Evolutionary conservation across 1,139 yeast genomes (phyloP).

Genomic region (Nakaseomyces kungkrabaensis): DNA sequence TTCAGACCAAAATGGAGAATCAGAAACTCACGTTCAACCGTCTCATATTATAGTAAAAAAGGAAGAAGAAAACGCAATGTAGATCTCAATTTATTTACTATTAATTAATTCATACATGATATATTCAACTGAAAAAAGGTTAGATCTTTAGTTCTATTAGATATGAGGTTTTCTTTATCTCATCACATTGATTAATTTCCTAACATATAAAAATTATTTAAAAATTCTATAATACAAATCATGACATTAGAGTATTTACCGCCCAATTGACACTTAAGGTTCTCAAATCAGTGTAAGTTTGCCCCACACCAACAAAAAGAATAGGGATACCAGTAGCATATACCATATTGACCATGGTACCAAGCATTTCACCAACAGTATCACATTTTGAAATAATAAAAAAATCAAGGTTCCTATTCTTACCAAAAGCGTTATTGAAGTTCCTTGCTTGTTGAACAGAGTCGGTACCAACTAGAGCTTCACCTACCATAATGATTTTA

Average conservation of each 20-base stretch:
- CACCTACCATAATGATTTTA: slow-evolving; percentile 97
- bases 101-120: no score
- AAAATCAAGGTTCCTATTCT: slow-evolving; percentile 70
- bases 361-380: slow-evolving; percentile 94
- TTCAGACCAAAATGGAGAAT: neutral
- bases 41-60: neutral
- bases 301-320: slow-evolving; percentile 92
- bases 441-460: slow-evolving; percentile 92
- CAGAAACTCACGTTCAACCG: neutral
- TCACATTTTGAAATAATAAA: slow-evolving; percentile 93
- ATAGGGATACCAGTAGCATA: slow-evolving; percentile 95
- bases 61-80: neutral
- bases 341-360: slow-evolving; percentile 96
- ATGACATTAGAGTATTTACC: slow-evolving; percentile 69
- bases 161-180: neutral
- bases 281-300: slow-evolving; percentile 89
- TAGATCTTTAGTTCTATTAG: no score
- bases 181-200: neutral
- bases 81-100: no score
- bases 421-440: slow-evolving; percentile 89
- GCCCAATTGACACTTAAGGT: slow-evolving; percentile 92
- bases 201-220: neutral
- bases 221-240: slow-evolving; percentile 6
- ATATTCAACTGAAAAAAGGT: no score
- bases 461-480: slow-evolving; percentile 94